phyloP scores from a whole-genome alignment of 2,329 filamentous ascomycete genomes.

The Trichoderma sp. region DNA sequence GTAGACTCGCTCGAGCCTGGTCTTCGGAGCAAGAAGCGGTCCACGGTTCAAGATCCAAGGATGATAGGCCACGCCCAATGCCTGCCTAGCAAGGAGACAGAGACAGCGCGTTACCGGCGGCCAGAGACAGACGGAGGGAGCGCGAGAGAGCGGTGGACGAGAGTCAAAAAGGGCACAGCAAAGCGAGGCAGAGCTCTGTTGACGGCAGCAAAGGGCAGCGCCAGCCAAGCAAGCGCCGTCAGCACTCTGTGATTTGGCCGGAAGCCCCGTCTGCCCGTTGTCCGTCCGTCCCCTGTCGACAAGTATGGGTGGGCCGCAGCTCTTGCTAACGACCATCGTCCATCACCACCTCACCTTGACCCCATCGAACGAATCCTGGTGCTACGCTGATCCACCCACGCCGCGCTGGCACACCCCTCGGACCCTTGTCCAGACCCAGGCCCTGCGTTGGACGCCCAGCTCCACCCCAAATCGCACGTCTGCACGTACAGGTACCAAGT shows the following conservation, averaged over 20 bases:
- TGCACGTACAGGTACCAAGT: conserved; percentile 31
- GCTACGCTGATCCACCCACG: conserved; percentile 41
- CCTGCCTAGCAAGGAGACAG: neutral
- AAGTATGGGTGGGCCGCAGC: conserved; percentile 15
- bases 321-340: conserved; percentile 23
- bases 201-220: conserved; percentile 22
- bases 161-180: conserved; percentile 10
- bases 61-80: conserved; percentile 20
- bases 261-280: conserved; percentile 31
- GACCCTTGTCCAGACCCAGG: conserved; percentile 25
- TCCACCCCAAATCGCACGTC: conserved; percentile 35
- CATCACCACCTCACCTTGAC: conserved; percentile 26
- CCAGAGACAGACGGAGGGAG: conserved; percentile 10
- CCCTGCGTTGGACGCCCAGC: conserved; percentile 28
- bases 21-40: neutral
- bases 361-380: conserved; percentile 38
- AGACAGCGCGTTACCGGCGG: neutral
- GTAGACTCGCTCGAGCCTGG: conserved; percentile 1
- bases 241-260: conserved; percentile 29
- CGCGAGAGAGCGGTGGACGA: conserved; percentile 27
- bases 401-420: conserved; percentile 36
- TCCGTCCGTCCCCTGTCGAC: conserved; percentile 29
- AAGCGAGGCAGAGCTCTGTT: neutral
- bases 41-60: neutral
- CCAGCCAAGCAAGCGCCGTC: conserved; percentile 29